phyloP scores from a whole-genome alignment of 2,329 filamentous ascomycete genomes.

The Aureobasidium sp. region DNA sequence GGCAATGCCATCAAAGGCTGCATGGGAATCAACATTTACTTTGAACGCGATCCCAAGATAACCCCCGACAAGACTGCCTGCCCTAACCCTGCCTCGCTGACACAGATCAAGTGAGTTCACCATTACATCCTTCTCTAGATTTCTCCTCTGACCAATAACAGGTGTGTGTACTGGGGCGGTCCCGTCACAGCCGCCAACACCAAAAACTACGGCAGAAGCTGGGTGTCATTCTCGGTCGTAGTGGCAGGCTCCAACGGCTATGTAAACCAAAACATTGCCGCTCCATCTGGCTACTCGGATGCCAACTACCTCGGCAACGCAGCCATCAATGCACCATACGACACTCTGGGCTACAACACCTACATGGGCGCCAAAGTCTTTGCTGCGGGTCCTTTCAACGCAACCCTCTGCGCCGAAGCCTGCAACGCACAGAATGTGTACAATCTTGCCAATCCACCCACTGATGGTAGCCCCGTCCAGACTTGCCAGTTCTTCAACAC shows the following conservation, averaged over 20 bases:
- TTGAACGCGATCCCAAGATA: slow-evolving; percentile 22
- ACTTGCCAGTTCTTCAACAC: slow-evolving; percentile 14
- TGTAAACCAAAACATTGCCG: slow-evolving; percentile 6
- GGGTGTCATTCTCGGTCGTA: slow-evolving; percentile 16
- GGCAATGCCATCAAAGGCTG: slow-evolving; percentile 10
- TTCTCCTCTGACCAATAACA: slow-evolving; percentile 2
- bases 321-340: slow-evolving; percentile 25
- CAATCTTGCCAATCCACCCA: slow-evolving; percentile 18
- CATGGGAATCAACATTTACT: slow-evolving; percentile 19
- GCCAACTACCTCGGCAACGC: slow-evolving; percentile 19
- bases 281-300: slow-evolving; percentile 18
- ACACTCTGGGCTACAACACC: slow-evolving; percentile 24
- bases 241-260: slow-evolving; percentile 18
- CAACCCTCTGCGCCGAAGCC: slow-evolving; percentile 25
- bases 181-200: slow-evolving; percentile 25
- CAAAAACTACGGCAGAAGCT: slow-evolving; percentile 22
- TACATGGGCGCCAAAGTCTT: slow-evolving; percentile 26
- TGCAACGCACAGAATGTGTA: slow-evolving; percentile 21
- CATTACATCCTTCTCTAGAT: slow-evolving; percentile 4
- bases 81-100: slow-evolving; percentile 29
- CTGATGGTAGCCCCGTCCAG: neutral
- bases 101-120: slow-evolving; percentile 30
- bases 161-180: slow-evolving; percentile 32
- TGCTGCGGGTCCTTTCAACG: slow-evolving; percentile 27
- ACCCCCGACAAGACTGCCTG: slow-evolving; percentile 27